Evolutionary conservation across 1,139 yeast genomes (phyloP).

Genomic region (Saccharomyces hybrid): DNA sequence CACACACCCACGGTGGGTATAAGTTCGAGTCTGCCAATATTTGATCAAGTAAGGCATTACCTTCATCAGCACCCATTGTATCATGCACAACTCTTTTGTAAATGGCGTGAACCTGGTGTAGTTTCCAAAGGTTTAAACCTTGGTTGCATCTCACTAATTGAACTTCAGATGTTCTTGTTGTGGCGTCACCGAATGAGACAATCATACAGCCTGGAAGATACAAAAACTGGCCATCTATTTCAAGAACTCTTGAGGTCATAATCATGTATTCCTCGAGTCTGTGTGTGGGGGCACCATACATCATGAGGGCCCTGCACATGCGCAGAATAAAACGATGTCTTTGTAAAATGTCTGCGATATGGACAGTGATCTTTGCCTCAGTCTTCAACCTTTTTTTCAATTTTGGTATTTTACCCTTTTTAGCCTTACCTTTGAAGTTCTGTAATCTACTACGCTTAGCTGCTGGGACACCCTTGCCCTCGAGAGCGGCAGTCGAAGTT

Average conservation of each 20-base stretch:
- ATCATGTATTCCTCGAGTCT: conserved; percentile 85
- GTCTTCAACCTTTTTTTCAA: conserved; percentile 36
- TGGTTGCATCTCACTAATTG: conserved; percentile 79
- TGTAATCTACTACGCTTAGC: neutral
- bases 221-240: conserved; percentile 83
- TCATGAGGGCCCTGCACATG: conserved; percentile 81
- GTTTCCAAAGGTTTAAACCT: conserved; percentile 73
- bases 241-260: conserved; percentile 82
- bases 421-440: neutral
- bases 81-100: conserved; percentile 89
- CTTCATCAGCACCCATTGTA: conserved; percentile 78
- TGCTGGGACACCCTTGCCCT: neutral
- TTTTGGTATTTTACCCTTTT: conserved; percentile 18
- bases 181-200: conserved; percentile 82
- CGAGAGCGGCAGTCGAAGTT: neutral
- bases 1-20: conserved; percentile 73
- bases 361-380: conserved; percentile 71
- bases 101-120: conserved; percentile 72
- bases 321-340: conserved; percentile 77
- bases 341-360: conserved; percentile 79
- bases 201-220: conserved; percentile 94
- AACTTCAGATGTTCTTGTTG: conserved; percentile 90
- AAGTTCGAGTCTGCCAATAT: conserved; percentile 52
- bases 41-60: conserved; percentile 59
- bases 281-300: conserved; percentile 93